These are phyloP conservation scores for Colletotrichum incanum DNA, from an alignment of 2,329 filamentous ascomycete species.

Conservation along the genomic window DNA sequence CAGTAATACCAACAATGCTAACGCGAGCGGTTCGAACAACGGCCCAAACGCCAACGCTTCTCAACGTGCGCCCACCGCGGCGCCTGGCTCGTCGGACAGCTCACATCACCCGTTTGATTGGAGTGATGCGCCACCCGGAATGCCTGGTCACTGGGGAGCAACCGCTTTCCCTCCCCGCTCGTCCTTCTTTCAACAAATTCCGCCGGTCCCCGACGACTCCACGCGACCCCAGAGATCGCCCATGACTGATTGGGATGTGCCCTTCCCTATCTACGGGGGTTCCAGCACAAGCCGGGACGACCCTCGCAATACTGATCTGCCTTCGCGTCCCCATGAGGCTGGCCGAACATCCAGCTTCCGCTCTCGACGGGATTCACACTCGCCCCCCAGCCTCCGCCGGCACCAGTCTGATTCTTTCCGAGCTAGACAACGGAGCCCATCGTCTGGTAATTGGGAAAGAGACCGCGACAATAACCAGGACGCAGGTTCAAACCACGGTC, in stretches of 20 bases:
- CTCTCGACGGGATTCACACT: constrained; percentile 56
- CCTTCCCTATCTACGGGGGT: constrained; percentile 22
- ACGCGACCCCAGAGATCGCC: constrained; percentile 21
- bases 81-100: constrained; percentile 23
- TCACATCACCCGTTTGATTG: constrained; percentile 19
- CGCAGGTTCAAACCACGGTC: constrained; percentile 54
- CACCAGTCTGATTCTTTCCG: constrained; percentile 50
- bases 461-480: constrained; percentile 50
- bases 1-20: constrained; percentile 34
- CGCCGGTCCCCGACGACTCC: constrained; percentile 30
- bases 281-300: constrained; percentile 2
- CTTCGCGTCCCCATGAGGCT: constrained; percentile 23
- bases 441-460: constrained; percentile 51
- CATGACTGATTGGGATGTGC: constrained; percentile 18
- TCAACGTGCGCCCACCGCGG: not conserved
- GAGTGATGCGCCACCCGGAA: constrained; percentile 27
- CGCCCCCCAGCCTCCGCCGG: constrained; percentile 54
- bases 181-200: not conserved
- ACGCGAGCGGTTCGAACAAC: constrained; percentile 27
- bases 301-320: constrained; percentile 6
- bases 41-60: constrained; percentile 21
- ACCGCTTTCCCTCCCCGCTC: constrained; percentile 4
- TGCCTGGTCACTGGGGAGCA: constrained; percentile 30
- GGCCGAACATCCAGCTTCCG: constrained; percentile 43
- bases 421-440: constrained; percentile 58